Evolutionary conservation across 2,329 filamentous ascomycete species (phyloP), one percentile per base, ranked within the genome.

Genomic region (Diaporthe sp.): DNA sequence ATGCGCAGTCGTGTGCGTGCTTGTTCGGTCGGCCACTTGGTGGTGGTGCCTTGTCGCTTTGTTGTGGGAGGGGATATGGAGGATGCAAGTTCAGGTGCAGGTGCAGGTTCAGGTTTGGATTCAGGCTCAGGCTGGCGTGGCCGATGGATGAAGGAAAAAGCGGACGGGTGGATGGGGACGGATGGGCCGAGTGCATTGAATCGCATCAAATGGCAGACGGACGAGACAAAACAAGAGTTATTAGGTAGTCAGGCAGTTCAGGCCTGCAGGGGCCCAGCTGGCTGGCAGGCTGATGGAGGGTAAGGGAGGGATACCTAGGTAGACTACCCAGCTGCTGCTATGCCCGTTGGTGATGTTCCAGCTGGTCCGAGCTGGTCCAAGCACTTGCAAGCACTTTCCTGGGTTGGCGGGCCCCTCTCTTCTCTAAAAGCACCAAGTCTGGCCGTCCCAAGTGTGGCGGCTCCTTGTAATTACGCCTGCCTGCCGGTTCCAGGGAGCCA

Each of bases 271-370:
- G 65, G 44, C 25, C 61, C 28, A 51, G 20, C 39, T 22, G 22
- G 57, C 31, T 22, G 9, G 57, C 61, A 49, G 61, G 65, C 65
- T 53, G 28, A 12, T n/a, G 61, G 42, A 17, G 61, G 20, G 44
- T 10, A 49, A 63, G 34, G 39, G 60, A 70, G 65, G 65, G 65
- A 55, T 70, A 31, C 31, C 31, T 31, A 31, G 31, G 31, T 31
- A 31, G 31, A 31, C 31, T 31, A 31, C 65, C 47, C 49, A 70
- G 86, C 71, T 85, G 86, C 74, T 88, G 86, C 85, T 92, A 28
- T 28, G 90, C 51, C 85, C 85, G 67, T 92, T 90, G 49, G 88
- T 88, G 77, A 91, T 88, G 61, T 86, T 85, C 65, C 49, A 70
- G 65, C 65, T 68, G 65, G 65, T 68, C 65, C 65, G 31, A 68